Evolutionary conservation across 768 basidiomycete genomes (phyloP).

Genomic region (Erythrobasidium yunnanense): DNA sequence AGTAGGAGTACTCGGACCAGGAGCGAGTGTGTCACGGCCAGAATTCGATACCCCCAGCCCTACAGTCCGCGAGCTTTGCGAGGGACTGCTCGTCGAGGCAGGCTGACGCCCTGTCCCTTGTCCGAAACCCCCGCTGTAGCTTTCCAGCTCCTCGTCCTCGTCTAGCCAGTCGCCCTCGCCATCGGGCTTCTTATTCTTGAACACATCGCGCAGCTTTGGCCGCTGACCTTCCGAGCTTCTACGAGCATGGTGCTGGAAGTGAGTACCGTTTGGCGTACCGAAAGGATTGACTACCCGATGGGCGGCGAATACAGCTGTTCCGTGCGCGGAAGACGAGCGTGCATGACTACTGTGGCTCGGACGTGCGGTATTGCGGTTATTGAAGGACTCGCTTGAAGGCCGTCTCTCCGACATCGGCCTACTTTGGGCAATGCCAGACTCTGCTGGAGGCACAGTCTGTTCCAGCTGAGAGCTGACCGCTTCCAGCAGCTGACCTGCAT

Average conservation of each 20-base stretch:
- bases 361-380: background rate
- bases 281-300: conserved; percentile 37
- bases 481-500: background rate
- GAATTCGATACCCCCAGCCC: background rate
- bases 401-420: background rate
- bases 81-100: background rate
- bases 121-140: conserved; percentile 35
- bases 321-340: background rate
- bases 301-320: conserved; percentile 32
- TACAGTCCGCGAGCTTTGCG: too few relatives aligned
- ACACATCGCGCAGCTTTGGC: conserved; percentile 33
- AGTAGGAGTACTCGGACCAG: background rate
- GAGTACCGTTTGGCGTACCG: conserved; percentile 29
- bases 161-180: conserved; percentile 26
- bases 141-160: conserved; percentile 25
- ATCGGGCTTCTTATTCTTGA: conserved; percentile 12
- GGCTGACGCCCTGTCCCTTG: conserved; percentile 17
- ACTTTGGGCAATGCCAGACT: background rate
- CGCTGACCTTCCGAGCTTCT: background rate
- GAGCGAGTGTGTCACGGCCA: background rate
- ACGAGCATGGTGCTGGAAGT: background rate
- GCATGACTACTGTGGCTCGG: background rate
- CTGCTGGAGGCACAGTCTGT: background rate
- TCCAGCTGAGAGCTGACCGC: background rate
- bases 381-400: background rate